These are phyloP conservation scores for Croton setiger DNA, from an alignment of 441 rosid species.

Conservation along the genomic window DNA sequence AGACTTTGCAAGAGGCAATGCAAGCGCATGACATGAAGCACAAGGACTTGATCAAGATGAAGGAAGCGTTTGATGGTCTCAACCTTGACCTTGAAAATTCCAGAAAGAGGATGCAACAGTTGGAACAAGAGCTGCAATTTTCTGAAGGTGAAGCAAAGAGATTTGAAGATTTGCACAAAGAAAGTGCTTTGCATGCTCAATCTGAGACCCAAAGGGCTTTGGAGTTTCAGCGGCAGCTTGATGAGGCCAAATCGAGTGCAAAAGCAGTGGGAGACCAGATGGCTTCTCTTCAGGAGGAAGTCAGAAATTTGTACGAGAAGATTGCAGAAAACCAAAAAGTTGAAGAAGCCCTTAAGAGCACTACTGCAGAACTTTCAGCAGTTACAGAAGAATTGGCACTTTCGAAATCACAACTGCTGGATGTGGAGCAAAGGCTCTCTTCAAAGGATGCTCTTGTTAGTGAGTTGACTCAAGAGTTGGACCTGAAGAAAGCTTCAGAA, in stretches of 20 bases:
- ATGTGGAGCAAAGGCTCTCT: slow-evolving; percentile 55
- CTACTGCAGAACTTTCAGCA: slow-evolving; percentile 55
- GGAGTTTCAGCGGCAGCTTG: slow-evolving; percentile 75
- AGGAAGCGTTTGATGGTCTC: slow-evolving; percentile 68
- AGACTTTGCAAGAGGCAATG: slow-evolving; percentile 58
- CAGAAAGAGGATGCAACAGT: slow-evolving; percentile 57
- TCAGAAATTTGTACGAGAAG: slow-evolving; percentile 60
- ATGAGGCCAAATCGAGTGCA: slow-evolving; percentile 49
- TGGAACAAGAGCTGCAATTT: slow-evolving; percentile 57
- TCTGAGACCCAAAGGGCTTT: slow-evolving; percentile 66
- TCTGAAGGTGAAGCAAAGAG: slow-evolving; percentile 63
- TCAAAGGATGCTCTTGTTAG: slow-evolving; percentile 59
- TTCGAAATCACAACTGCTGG: slow-evolving; percentile 56
- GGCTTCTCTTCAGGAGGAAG: slow-evolving; percentile 61
- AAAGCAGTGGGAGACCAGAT: slow-evolving; percentile 65
- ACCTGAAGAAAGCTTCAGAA: slow-evolving; percentile 61
- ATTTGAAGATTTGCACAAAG: slow-evolving; percentile 78
- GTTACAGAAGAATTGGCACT: slow-evolving; percentile 61
- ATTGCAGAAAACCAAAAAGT: slow-evolving; percentile 63
- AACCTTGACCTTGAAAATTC: slow-evolving; percentile 64
- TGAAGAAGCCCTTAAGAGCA: slow-evolving; percentile 65
- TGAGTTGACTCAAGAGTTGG: slow-evolving; percentile 60
- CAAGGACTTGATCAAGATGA: slow-evolving; percentile 67
- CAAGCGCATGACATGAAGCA: slow-evolving; percentile 68
- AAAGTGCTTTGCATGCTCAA: slow-evolving; percentile 77